Conservation (phyloP, 805 yeast genomes). For the Priceomyces castillae region DNA sequence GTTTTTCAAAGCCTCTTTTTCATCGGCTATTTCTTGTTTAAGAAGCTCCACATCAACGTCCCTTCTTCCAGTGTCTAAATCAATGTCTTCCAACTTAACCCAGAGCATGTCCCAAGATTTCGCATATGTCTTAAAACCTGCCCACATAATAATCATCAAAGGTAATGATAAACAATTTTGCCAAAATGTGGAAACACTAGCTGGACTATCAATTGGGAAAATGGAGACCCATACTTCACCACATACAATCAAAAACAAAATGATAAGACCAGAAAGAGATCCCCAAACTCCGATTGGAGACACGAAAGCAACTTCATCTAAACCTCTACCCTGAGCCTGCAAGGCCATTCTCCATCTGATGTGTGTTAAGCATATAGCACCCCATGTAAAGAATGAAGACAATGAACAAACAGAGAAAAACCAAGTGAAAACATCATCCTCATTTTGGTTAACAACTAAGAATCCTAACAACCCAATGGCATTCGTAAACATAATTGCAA, state of each 20-base stretch:
- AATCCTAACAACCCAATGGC: slow-evolving; percentile 40
- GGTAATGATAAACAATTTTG: slow-evolving; percentile 50
- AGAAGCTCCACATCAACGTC: slow-evolving; percentile 34
- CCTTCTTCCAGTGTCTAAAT: slow-evolving; percentile 45
- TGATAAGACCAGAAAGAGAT: slow-evolving; percentile 29
- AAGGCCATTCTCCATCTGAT: slow-evolving; percentile 41
- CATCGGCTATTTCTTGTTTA: slow-evolving; percentile 42
- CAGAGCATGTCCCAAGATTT: slow-evolving; percentile 28
- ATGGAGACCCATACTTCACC: slow-evolving; percentile 41
- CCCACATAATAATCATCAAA: slow-evolving; percentile 43
- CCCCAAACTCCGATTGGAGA: slow-evolving; percentile 38
- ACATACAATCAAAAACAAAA: slow-evolving; percentile 31
- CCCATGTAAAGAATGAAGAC: slow-evolving; percentile 42
- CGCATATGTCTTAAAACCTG: slow-evolving; percentile 38
- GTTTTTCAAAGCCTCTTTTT: slow-evolving; percentile 22
- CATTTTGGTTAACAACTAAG: slow-evolving; percentile 30
- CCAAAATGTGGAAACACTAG: slow-evolving; percentile 43
- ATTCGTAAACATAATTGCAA: slow-evolving; percentile 31
- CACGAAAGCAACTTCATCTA: slow-evolving; percentile 33
- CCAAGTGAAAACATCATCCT: slow-evolving; percentile 39
- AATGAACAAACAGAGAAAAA: slow-evolving; percentile 40
- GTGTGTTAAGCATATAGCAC: slow-evolving; percentile 39
- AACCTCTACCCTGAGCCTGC: slow-evolving; percentile 28
- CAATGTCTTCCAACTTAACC: slow-evolving; percentile 34
- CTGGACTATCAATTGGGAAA: slow-evolving; percentile 32